Base-by-base conservation (phyloP, 352 stramenopile genomes). In the Peronospora tabacina region DNA sequence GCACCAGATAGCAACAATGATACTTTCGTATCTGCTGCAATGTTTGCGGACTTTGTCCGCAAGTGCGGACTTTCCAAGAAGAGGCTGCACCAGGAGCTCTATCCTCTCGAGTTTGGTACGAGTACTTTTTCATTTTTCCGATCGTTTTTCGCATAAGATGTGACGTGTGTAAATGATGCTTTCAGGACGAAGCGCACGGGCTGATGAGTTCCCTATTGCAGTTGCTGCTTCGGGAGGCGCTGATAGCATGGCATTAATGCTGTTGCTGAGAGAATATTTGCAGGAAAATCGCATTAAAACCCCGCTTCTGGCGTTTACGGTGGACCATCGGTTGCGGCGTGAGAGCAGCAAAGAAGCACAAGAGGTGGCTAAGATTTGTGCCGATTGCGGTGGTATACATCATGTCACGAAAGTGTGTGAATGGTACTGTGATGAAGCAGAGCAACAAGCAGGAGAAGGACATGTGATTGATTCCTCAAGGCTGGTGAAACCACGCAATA, bases 241-340 rank as follows among this genome's bases (percentile, higher is more conserved):
- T 1, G 82, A 94, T 53, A 91, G 80, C 48, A 87, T 90, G 72
- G 77, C 82, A 19, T 49, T 94, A 42, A 76, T 81, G 63, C 68
- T 91, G 36, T 45, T 94, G 33, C 63, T 94, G 11, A 70, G 59
- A 8, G 76, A 91, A 45, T 79, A 81, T 44, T 32, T 92, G 11
- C 52, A 64, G 9, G n/a, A 52, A 6, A 65, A 73, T 9, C 19
- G 51, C 28, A 72, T 89, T 30, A 48, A 64, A 24, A 86, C 74
- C 8, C 72, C 75, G 33, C 69, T 94, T 8, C 54, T 94, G 15
- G 82, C 78, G 6, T 76, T 94, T 52, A 91, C 77, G 11, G 73
- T 94, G 38, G 78, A 94, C 47, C 82, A 94, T 50, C 61, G 58
- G 22, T 60, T 94, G 17, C 80, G 82, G 7, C 9, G 19, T 0